phyloP scores from a whole-genome alignment of 768 basidiomycete species.

The Brasilioporus rufonigricans region DNA sequence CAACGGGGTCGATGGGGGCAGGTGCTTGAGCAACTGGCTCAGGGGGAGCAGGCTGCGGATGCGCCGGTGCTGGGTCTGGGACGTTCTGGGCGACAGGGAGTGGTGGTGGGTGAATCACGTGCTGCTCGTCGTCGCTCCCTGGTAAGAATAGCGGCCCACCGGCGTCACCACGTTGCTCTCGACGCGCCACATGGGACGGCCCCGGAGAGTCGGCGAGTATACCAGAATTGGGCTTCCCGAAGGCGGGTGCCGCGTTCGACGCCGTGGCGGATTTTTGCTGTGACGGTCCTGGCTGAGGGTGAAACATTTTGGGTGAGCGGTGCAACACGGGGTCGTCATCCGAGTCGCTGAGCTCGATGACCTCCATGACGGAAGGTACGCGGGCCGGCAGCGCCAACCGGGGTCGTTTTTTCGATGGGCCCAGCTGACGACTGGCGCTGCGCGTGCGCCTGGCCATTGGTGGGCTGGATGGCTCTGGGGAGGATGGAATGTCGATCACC shows the following conservation, averaged over 20 bases:
- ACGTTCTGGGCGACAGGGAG: neutral
- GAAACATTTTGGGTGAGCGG: neutral
- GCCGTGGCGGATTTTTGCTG: conserved; percentile 8
- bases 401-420: conserved; percentile 15
- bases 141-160: conserved; percentile 38
- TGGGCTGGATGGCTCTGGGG: conserved; percentile 18
- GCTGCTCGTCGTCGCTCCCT: conserved; percentile 35
- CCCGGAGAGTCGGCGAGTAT: conserved; percentile 7
- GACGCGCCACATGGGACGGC: conserved; percentile 1
- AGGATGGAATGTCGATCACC: conserved; percentile 28
- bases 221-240: conserved; percentile 12
- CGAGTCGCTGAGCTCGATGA: conserved; percentile 55
- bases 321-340: conserved; percentile 35
- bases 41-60: neutral
- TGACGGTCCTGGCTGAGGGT: neutral
- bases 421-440: conserved; percentile 20
- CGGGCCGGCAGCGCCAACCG: neutral
- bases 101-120: neutral
- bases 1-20: conserved; percentile 19
- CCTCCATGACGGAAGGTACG: conserved; percentile 19
- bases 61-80: neutral
- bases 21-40: conserved; percentile 7
- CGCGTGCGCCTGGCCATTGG: conserved; percentile 15
- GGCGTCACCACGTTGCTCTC: neutral
- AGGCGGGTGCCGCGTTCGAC: neutral